A percentile compares a stretch with the other conserved stretches of the same genome.
These are phyloP conservation scores for Helicocarpus griseus DNA, from an alignment of 2,329 filamentous ascomycete genomes.

Conservation along the genomic window DNA sequence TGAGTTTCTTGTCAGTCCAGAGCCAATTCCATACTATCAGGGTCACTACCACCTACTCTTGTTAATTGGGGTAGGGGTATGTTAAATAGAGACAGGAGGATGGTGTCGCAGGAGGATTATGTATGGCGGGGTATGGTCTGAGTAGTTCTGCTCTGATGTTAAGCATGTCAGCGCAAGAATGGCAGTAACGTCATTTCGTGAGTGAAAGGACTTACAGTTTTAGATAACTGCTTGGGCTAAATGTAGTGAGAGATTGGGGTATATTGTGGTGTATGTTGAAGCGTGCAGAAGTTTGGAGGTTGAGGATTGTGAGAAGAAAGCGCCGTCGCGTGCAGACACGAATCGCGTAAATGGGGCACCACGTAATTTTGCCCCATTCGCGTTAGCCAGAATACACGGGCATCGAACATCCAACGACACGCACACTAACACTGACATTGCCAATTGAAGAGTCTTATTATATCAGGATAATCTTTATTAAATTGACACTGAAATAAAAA, in stretches of 20 bases:
- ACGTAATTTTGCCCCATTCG: conserved; percentile 1
- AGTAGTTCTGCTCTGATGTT: not conserved
- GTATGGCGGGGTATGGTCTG: not conserved
- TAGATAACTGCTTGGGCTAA: not conserved
- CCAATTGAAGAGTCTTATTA: not conserved
- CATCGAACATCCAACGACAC: not conserved
- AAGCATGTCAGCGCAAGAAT: not conserved
- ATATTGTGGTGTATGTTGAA: not conserved
- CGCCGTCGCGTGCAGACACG: conserved; percentile 3
- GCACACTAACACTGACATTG: too few species aligned
- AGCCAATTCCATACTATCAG: not conserved
- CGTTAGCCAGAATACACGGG: not conserved
- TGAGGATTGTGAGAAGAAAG: not conserved
- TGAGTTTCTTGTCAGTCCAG: not conserved
- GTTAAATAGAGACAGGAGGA: not conserved
- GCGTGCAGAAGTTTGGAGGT: not conserved
- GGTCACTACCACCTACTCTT: conserved; percentile 21
- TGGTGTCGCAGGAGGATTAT: not conserved
- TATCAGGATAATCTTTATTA: not conserved
- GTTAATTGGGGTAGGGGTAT: conserved; percentile 7
- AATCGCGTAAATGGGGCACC: not conserved
- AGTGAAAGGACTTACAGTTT: not conserved
- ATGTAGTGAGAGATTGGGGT: not conserved
- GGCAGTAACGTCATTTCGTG: not conserved
- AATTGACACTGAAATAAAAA: not conserved